Base-by-base conservation (phyloP, 2,329 filamentous ascomycete species). In the Pseudogymnoascus sp. region DNA sequence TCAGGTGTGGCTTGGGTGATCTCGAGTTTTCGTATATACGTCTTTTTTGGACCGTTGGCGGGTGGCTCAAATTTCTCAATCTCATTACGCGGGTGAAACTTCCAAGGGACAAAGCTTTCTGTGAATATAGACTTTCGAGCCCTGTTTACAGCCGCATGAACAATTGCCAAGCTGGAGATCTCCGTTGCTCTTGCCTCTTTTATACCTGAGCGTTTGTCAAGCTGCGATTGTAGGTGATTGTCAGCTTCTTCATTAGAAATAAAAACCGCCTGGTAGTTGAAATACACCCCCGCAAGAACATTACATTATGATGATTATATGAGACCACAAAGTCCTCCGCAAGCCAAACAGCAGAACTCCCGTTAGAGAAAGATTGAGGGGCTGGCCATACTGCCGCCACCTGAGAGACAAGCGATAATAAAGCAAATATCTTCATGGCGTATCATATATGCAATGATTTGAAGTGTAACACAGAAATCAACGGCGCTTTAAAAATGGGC, bases 91-190 rank as follows among this genome's bases (percentile, higher is more conserved):
- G 82, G 80, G 66, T 88, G 82, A 62, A 94, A 83, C 76, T 87
- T 91, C 90, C 90, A 94, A 0, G 91, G 90, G 14, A 91, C 82
- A 65, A 92, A 85, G 67, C 83, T 85, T 63, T 87, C 77, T 25
- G 82, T 75, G 74, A 92, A 89, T 62, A 93, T 84, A 63, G 81
- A 83, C 23, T 80, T 74, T 66, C 86, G 77, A 8, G 87, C 80
- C 55, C 88, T 82, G n/a, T 80, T 78, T 19, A 87, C 75, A 30
- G 78, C 85, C 25, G 76, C 80, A 67, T 79, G 76, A 59, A 87
- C 81, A 25, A 87, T 79, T 16, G 81, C 75, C 67, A 77, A 76
- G 75, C 80, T 83, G 68, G 64, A 65, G 45, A 69, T 66, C 12
- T 30, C 61, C 5, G 33, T 35, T 16, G 60, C 23, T 3, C 25